These are phyloP conservation scores for Barnettozyma pratensis DNA, from an alignment of 805 yeast genomes.

Conservation along the genomic window DNA sequence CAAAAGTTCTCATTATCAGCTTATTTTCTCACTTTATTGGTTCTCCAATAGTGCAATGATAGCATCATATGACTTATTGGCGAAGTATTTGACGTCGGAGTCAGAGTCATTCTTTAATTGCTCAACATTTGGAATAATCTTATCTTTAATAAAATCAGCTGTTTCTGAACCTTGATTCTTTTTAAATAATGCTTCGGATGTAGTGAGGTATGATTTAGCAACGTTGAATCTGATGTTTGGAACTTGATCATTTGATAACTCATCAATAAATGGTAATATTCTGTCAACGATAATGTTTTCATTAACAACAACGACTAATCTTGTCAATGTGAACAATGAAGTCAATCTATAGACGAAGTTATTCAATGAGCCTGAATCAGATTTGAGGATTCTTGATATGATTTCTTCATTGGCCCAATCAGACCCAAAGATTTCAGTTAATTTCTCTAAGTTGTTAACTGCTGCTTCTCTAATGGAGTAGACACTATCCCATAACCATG, in stretches of 20 bases:
- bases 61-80: slow-evolving; percentile 53
- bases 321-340: slow-evolving; percentile 81
- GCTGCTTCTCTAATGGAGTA: slow-evolving; percentile 97
- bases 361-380: slow-evolving; percentile 32
- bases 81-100: slow-evolving; percentile 85
- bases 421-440: slow-evolving; percentile 85
- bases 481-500: slow-evolving; percentile 99
- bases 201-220: slow-evolving; percentile 71
- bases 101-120: slow-evolving; percentile 68
- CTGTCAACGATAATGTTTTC: slow-evolving; percentile 51
- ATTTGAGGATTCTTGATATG: slow-evolving; percentile 62
- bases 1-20: not conserved
- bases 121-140: slow-evolving; percentile 62
- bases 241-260: slow-evolving; percentile 71
- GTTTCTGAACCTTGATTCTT: slow-evolving; percentile 15
- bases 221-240: slow-evolving; percentile 95
- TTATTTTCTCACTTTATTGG: not conserved
- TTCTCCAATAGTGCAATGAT: slow-evolving; percentile 9
- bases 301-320: slow-evolving; percentile 67
- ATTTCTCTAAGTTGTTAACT: slow-evolving; percentile 69
- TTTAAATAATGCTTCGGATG: slow-evolving; percentile 46
- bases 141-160: slow-evolving; percentile 36
- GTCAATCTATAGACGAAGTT: slow-evolving; percentile 93
- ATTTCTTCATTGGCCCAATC: slow-evolving; percentile 89
- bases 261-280: slow-evolving; percentile 75